Percentiles rank a stretch among this genome's conserved stretches.
phyloP scores from a whole-genome alignment of 2,329 filamentous ascomycete genomes.

The Penicillium decumbens region DNA sequence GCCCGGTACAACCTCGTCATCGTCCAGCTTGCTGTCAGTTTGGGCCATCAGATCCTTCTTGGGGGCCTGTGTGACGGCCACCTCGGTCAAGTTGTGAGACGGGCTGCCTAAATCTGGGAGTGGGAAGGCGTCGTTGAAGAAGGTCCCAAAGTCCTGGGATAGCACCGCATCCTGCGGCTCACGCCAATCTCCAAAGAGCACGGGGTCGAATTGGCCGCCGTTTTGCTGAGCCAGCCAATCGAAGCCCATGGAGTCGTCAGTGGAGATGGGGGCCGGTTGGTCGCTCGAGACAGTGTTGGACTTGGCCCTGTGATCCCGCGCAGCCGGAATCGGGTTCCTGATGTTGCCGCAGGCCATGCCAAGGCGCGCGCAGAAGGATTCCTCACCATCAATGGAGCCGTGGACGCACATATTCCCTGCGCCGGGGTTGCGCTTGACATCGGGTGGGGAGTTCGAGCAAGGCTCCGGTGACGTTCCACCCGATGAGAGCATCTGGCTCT shows the following conservation, averaged over 20 bases:
- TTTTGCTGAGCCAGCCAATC: constrained; percentile 77
- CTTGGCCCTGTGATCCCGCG: constrained; percentile 25
- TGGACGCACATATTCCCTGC: constrained; percentile 27
- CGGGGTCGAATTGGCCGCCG: constrained; percentile 80
- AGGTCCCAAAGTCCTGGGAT: constrained; percentile 65
- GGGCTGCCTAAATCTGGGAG: constrained; percentile 71
- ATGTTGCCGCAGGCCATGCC: constrained; percentile 45
- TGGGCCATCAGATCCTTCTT: constrained; percentile 71
- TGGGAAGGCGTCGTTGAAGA: constrained; percentile 73
- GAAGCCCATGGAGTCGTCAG: constrained; percentile 28
- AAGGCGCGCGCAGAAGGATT: constrained; percentile 43
- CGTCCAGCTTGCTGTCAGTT: constrained; percentile 65
- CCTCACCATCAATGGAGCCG: constrained; percentile 39
- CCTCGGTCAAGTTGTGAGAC: constrained; percentile 58
- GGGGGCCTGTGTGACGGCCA: constrained; percentile 29
- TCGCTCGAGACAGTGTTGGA: constrained; percentile 30
- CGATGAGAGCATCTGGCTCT: constrained; percentile 43
- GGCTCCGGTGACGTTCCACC: constrained; percentile 50
- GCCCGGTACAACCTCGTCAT: constrained; percentile 59
- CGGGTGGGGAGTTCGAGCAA: constrained; percentile 39
- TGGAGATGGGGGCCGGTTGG: constrained; percentile 11
- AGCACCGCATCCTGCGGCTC: constrained; percentile 82
- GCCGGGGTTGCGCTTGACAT: constrained; percentile 33
- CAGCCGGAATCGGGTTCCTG: constrained; percentile 42
- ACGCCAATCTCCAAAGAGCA: constrained; percentile 86